These are phyloP conservation scores for Iris macrosiphon DNA, from an alignment of 106 monocot genomes.

Conservation along the genomic window DNA sequence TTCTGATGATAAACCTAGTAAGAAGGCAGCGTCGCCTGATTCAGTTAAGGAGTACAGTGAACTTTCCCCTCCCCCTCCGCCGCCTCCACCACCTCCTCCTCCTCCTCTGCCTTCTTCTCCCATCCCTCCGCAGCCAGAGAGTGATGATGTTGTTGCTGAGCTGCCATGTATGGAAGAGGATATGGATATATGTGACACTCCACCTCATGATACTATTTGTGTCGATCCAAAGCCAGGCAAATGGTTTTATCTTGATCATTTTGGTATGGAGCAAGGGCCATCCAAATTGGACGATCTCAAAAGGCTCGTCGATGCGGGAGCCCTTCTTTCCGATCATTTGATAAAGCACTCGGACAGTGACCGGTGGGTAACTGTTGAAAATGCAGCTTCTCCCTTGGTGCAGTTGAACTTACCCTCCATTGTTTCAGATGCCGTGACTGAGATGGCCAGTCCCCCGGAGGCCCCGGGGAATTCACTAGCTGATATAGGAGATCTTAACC, in stretches of 20 bases:
- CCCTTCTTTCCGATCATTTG: constrained; percentile 86
- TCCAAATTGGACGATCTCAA: constrained; percentile 74
- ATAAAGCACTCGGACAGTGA: constrained; percentile 89
- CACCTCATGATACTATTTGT: constrained; percentile 47
- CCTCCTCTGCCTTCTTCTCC: constrained; percentile 25
- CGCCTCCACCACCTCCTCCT: constrained; percentile 46
- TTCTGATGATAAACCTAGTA: constrained; percentile 26
- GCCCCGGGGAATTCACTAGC: constrained; percentile 58
- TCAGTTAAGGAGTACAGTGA: constrained; percentile 28
- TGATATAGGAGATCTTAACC: constrained; percentile 43
- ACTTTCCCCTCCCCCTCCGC: constrained; percentile 42
- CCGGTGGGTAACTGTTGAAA: constrained; percentile 95
- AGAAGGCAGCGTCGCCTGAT: constrained; percentile 24
- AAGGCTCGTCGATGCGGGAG: constrained; percentile 71
- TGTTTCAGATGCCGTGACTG: constrained; percentile 68
- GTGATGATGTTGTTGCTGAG: constrained; percentile 39
- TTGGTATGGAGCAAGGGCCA: constrained; percentile 81
- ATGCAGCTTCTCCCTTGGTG: constrained; percentile 87
- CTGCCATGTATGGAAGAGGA: constrained; percentile 90
- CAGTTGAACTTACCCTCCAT: constrained; percentile 31
- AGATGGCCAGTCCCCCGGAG: constrained; percentile 68
- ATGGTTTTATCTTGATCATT: constrained; percentile 91
- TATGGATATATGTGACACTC: constrained; percentile 99
- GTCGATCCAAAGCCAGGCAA: constrained; percentile 44
- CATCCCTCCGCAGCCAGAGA: constrained; percentile 27